phyloP scores from a whole-genome alignment of 1,284 basidiomycete species.

The Xerocomus nothofagi region DNA sequence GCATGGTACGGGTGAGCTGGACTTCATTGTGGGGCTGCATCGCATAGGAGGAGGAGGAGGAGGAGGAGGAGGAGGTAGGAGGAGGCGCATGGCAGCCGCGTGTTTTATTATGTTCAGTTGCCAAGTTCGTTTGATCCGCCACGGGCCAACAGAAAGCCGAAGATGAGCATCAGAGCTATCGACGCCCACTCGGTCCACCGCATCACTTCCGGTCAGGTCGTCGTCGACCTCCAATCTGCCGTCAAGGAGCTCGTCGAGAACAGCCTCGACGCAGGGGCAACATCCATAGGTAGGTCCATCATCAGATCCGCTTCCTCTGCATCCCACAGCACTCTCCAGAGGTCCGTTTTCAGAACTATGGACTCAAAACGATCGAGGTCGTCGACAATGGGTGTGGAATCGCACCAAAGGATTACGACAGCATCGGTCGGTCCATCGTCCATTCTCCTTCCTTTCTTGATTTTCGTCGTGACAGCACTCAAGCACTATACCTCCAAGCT shows the following conservation, averaged over 20 bases:
- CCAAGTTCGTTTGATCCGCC: background rate
- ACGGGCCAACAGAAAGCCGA: constrained; percentile 1
- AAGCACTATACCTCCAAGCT: constrained; percentile 97
- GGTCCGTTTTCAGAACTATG: constrained; percentile 88
- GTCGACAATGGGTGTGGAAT: constrained; percentile 94
- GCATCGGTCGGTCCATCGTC: constrained; percentile 60
- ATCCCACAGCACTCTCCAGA: constrained; percentile 55
- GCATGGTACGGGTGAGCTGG: constrained; percentile 35
- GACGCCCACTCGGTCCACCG: constrained; percentile 77
- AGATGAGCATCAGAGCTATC: constrained; percentile 54
- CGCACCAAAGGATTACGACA: constrained; percentile 71
- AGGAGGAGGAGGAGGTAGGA: background rate
- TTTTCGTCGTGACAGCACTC: constrained; percentile 51
- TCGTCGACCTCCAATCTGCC: constrained; percentile 89
- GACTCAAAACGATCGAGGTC: constrained; percentile 85
- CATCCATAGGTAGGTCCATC: constrained; percentile 64
- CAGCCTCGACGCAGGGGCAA: constrained; percentile 90
- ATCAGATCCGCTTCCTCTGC: background rate
- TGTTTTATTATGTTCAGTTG: constrained; percentile 5
- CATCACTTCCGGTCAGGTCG: constrained; percentile 81
- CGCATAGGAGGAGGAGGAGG: background rate
- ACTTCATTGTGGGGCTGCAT: constrained; percentile 40
- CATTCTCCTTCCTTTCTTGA: background rate
- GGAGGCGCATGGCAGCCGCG: constrained; percentile 7
- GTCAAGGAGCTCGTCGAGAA: constrained; percentile 98